Evolutionary conservation across 257 asterid genomes (phyloP).

Genomic region (Solanum neorickii): DNA sequence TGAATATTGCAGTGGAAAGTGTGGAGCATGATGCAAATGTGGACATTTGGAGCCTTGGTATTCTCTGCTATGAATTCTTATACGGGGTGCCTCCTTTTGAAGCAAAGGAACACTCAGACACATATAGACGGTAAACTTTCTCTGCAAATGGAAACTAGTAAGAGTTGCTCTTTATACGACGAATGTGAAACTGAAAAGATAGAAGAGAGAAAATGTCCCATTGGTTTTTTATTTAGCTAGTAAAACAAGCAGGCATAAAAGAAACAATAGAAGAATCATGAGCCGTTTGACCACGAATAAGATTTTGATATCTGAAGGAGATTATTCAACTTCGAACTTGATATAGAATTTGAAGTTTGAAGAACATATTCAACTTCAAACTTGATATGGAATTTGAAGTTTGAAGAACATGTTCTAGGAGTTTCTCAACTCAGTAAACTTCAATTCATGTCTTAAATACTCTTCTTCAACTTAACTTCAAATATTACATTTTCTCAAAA

Average conservation of each 20-base stretch:
- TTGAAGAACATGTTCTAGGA: not conserved
- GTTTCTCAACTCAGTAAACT: not conserved
- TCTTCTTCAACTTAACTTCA: not conserved
- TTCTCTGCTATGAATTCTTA: slow-evolving; percentile 86
- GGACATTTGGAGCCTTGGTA: slow-evolving; percentile 99
- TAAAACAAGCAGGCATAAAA: not conserved
- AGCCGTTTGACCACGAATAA: not conserved
- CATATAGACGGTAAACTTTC: slow-evolving; percentile 67
- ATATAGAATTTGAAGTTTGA: no score
- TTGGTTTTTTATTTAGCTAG: not conserved
- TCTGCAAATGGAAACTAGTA: not conserved
- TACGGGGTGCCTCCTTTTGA: slow-evolving; percentile 97
- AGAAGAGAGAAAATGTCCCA: not conserved
- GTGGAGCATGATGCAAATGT: slow-evolving; percentile 91
- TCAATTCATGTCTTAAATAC: not conserved
- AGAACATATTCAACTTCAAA: not conserved
- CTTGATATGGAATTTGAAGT: not conserved
- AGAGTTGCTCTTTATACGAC: not conserved
- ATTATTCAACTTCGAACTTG: not conserved
- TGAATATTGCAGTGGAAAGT: slow-evolving; percentile 60
- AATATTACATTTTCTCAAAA: not conserved
- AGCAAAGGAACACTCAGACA: slow-evolving; percentile 91
- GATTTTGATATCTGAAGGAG: not conserved
- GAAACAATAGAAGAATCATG: not conserved
- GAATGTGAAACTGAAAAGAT: not conserved